Evolutionary conservation across 2,329 filamentous ascomycete genomes (phyloP), one percentile per base, ranked within the genome.

Genomic region (Akanthomyces lecanii): DNA sequence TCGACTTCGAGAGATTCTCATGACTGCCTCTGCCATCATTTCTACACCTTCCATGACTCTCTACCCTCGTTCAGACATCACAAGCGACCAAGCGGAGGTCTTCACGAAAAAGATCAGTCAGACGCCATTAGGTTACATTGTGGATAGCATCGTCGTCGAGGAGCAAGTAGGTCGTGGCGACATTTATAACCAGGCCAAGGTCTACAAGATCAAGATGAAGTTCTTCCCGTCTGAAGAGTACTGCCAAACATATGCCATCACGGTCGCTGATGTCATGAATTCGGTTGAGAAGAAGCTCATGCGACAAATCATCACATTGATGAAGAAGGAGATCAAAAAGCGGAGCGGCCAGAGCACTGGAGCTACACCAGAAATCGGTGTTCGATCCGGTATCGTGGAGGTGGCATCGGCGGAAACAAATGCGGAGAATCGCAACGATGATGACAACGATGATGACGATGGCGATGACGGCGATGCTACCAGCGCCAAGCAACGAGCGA

Each of bases 21-120:
- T 99, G 95, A 98, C 95, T 55, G 95, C 95, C 30, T 95, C 91
- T 72, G 85, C 88, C 58, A 85, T 89, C 52, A 97, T 98, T 66
- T 90, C 92, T 45, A 99, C 95, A 0, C 95, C 95, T 1, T 86
- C 87, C 5, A 97, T 96, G 92, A 95, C 91, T 1, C 81, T 98
- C 21, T 83, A 90, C 52, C 82, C 96, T 36, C 90, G 90, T 69
- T 81, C 87, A 25, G 89, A 92, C 69, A 77, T 97, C 42, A 82
- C 86, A 1, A 78, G 82, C 40, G 82, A 86, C 5, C 85, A 93
- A 61, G 87, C 86, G 10, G 87, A 92, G 70, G 85, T 82, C 54
- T 98, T 99, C 71, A 89, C 93, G 54, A 99, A 99, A 79, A 90
- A 88, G 30, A 96, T 98, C 72, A 96, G 91, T 71, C 87, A 90